These are phyloP conservation scores for Cladophialophora immunda DNA, from an alignment of 2,329 filamentous ascomycete species.

Conservation along the genomic window DNA sequence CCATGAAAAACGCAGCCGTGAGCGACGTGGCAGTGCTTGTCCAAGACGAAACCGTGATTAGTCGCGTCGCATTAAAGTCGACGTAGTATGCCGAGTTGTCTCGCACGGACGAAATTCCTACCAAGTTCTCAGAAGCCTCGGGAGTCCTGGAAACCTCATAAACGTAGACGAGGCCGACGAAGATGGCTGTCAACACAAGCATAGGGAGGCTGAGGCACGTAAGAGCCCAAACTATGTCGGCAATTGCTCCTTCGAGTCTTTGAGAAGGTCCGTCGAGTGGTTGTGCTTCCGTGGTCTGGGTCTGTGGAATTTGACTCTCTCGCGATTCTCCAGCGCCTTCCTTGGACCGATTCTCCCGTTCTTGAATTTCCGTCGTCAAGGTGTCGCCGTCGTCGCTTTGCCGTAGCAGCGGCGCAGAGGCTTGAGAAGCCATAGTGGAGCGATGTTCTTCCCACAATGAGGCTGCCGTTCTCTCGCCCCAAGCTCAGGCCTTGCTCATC, in stretches of 20 bases:
- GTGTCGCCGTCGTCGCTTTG: background rate
- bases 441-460: background rate
- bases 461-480: background rate
- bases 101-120: background rate
- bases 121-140: background rate
- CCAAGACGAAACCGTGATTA: slow-evolving; percentile 39
- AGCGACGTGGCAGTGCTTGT: slow-evolving; percentile 40
- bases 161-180: slow-evolving; percentile 23
- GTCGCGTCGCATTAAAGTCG: slow-evolving; percentile 35
- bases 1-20: slow-evolving; percentile 40
- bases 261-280: background rate
- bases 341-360: background rate
- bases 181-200: slow-evolving; percentile 24
- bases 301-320: background rate
- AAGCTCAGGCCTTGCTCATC: background rate
- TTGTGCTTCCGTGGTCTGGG: background rate
- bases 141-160: slow-evolving; percentile 15
- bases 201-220: slow-evolving; percentile 22
- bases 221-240: slow-evolving; percentile 23
- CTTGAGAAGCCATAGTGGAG: slow-evolving; percentile 10
- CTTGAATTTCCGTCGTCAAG: background rate
- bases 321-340: background rate
- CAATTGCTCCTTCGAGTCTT: slow-evolving; percentile 8
- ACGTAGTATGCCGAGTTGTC: slow-evolving; percentile 34
- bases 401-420: background rate